These are phyloP conservation scores for Santalum album DNA, from an alignment of 164 flowering plant species.

Conservation along the genomic window DNA sequence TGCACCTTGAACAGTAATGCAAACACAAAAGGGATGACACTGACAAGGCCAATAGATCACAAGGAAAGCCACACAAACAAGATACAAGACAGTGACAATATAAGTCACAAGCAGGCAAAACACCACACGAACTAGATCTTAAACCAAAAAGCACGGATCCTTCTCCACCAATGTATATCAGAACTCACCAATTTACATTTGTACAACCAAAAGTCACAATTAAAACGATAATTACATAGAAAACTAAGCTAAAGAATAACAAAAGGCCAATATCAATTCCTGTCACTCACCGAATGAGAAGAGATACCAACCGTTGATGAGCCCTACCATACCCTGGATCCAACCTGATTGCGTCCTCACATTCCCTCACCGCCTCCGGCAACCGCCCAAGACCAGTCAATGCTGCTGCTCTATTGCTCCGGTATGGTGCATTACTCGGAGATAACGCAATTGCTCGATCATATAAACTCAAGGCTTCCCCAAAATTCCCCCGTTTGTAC, in stretches of 20 bases:
- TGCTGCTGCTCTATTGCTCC: conserved; percentile 35
- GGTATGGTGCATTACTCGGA: conserved; percentile 25
- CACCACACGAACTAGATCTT: background rate
- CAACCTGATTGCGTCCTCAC: conserved; percentile 34
- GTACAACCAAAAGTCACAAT: too few species aligned
- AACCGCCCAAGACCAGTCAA: conserved; percentile 26
- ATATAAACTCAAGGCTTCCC: conserved; percentile 27
- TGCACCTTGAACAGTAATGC: too few species aligned
- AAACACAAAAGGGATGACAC: background rate
- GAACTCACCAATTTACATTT: too few species aligned
- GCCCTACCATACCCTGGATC: conserved; percentile 31
- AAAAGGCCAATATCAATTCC: background rate
- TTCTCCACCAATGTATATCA: too few species aligned
- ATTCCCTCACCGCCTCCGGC: conserved; percentile 32
- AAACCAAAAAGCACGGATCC: too few species aligned
- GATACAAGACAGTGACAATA: background rate
- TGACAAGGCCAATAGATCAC: too few species aligned
- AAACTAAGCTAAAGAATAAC: too few species aligned
- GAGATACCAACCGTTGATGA: conserved; percentile 29
- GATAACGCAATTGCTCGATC: conserved; percentile 27
- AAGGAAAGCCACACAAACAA: background rate
- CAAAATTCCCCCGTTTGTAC: conserved; percentile 22
- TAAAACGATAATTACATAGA: too few species aligned
- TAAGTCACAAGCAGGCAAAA: background rate
- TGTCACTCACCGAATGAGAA: conserved; percentile 21